Percentiles rank a stretch among this genome's conserved stretches.
phyloP scores from a whole-genome alignment of 768 basidiomycete genomes.

The Serendipita indica region DNA sequence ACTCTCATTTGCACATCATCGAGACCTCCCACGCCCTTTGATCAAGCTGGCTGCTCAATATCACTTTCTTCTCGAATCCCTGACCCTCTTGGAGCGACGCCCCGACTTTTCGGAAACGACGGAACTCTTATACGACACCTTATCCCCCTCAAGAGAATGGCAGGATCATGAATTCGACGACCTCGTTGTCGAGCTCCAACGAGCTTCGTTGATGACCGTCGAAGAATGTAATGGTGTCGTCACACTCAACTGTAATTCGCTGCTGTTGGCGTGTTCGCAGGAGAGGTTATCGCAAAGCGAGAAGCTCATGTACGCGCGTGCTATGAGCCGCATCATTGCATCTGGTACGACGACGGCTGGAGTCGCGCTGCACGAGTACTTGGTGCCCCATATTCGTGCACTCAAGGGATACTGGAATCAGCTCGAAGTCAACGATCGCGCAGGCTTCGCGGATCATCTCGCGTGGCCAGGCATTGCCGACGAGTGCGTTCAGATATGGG shows the following conservation, averaged over 20 bases:
- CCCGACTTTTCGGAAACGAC: background rate
- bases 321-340: background rate
- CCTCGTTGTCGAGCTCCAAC: background rate
- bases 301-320: background rate
- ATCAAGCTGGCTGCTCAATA: background rate
- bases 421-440: background rate
- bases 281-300: background rate
- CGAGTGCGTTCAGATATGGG: background rate
- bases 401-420: background rate
- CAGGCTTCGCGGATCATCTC: background rate
- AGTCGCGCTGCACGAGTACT: background rate
- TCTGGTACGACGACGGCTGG: background rate
- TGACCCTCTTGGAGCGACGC: background rate
- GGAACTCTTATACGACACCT: background rate
- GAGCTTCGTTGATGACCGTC: background rate
- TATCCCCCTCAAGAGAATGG: background rate
- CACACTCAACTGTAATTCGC: background rate
- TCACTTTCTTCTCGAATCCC: background rate
- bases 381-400: background rate
- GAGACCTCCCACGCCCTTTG: background rate
- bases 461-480: background rate
- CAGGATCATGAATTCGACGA: background rate
- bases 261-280: background rate
- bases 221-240: background rate
- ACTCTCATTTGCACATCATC: background rate